Percentiles rank a stretch among this genome's conserved stretches.
Conservation (phyloP, 164 flowering plant species). For the Vitis labrusca region DNA sequence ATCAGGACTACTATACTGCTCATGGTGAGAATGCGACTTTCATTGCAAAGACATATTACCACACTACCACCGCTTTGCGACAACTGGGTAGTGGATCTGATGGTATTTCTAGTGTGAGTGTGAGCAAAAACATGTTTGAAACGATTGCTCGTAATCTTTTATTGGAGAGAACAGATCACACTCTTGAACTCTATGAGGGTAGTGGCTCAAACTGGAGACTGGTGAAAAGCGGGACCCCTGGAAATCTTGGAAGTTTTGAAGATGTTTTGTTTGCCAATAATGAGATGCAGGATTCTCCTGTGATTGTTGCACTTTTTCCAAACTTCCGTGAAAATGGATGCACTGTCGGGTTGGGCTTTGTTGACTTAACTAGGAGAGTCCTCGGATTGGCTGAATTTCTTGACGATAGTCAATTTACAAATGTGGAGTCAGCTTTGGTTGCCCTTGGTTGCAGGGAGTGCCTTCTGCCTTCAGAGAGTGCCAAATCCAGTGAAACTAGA, state of each 20-base stretch:
- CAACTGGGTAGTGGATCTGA: conserved; percentile 78
- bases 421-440: conserved; percentile 84
- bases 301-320: conserved; percentile 58
- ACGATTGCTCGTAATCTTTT: conserved; percentile 89
- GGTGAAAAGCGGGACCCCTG: conserved; percentile 84
- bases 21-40: conserved; percentile 93
- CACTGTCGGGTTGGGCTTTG: conserved; percentile 71
- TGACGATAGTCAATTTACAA: conserved; percentile 95
- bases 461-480: conserved; percentile 65
- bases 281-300: conserved; percentile 96
- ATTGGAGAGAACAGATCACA: conserved; percentile 87
- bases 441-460: conserved; percentile 97
- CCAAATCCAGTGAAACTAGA: conserved; percentile 56
- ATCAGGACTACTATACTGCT: conserved; percentile 90
- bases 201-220: conserved; percentile 94
- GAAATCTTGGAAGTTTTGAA: conserved; percentile 91
- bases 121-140: conserved; percentile 92
- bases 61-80: conserved; percentile 80
- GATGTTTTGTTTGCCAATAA: conserved; percentile 92
- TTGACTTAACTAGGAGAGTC: conserved; percentile 74
- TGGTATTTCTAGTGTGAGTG: conserved; percentile 80
- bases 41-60: conserved; percentile 88
- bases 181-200: conserved; percentile 93
- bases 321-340: conserved; percentile 66
- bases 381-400: conserved; percentile 89